Percentiles rank a stretch among this genome's conserved stretches.
Evolutionary conservation across 306 rosid species (phyloP).

Genomic region (Castanopsis chinensis): DNA sequence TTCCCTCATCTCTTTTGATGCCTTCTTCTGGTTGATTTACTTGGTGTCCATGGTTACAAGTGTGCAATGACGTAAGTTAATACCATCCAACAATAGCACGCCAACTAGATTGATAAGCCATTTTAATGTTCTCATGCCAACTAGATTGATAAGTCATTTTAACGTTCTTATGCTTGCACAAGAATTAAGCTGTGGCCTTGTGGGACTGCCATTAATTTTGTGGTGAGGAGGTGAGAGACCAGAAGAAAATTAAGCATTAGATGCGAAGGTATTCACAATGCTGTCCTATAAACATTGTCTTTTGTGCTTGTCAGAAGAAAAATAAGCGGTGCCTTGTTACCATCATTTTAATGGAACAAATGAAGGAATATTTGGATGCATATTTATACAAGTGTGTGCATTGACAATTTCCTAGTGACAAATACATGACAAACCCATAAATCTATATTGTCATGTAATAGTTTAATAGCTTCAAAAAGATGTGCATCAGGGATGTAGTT

Average conservation of each 20-base stretch:
- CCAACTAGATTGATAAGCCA: not conserved
- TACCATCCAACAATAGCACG: not conserved
- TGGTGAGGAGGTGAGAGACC: not conserved
- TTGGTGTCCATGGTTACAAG: not conserved
- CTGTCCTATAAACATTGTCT: not conserved
- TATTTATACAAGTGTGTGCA: not conserved
- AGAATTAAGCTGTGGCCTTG: not conserved
- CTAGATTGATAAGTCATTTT: not conserved
- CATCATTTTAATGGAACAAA: not conserved
- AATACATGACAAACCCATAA: not conserved
- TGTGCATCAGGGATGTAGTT: not conserved
- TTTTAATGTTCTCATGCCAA: not conserved
- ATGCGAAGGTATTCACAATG: not conserved
- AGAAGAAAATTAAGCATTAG: not conserved
- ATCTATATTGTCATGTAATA: not conserved
- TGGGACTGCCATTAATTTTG: not conserved
- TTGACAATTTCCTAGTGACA: not conserved
- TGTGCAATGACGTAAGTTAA: not conserved
- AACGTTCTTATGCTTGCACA: not conserved
- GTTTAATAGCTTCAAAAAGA: not conserved
- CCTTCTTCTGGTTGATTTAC: not conserved
- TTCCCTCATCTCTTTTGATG: not conserved
- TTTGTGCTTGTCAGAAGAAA: not conserved
- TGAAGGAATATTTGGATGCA: not conserved
- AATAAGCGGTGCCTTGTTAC: not conserved